Evolutionary conservation across 2,329 filamentous ascomycete genomes (phyloP), one percentile per base, ranked within the genome.

Genomic region (Penicillium capsulatum): DNA sequence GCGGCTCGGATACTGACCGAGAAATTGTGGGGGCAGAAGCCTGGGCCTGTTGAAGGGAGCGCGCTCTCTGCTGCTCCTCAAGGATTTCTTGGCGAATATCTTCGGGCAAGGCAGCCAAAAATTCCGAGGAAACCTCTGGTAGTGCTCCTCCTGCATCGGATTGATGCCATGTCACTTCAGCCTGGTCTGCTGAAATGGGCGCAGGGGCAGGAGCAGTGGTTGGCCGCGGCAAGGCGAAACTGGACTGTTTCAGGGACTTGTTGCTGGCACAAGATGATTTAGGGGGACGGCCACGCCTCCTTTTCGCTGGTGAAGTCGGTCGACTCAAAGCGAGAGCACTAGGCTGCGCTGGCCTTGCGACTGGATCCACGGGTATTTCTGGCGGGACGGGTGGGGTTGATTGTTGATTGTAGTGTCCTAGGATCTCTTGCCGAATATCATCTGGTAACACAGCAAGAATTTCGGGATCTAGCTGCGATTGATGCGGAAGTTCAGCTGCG

Each of bases 391-490:
- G 42, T 2, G 35, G 28, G 15, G 36, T 38, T 8, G 55, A 39
- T 44, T 64, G 37, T 61, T 62, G 49, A 43, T 63, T 48, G 52
- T 95, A 94, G 22, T 84, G 81, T 2, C 78, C 81, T 7, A 96
- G 66, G 1, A 97, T 73, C 63, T 97, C 92, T 2, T 81, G 79
- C 47, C 90, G 86, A 59, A 98, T 80, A 46, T 95, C 88, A 26
- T 84, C 81, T 0, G 92, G 92, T 1, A 98, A 71, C 1, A 86
- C 86, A 29, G 83, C 78, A 47, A 97, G 83, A 2, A 89, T 85
- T 29, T 91, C 87, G 0, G 81, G 81, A 56, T 98, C 92, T 14
- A 97, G 74, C 53, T 94, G 86, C 0, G 88, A 83, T 17, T 87
- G 81, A 1, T 71, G 72, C 2, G 79, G 79, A 3, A 81, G 64